Base-by-base conservation (phyloP, 768 basidiomycete species). In the Mrakia frigida region DNA sequence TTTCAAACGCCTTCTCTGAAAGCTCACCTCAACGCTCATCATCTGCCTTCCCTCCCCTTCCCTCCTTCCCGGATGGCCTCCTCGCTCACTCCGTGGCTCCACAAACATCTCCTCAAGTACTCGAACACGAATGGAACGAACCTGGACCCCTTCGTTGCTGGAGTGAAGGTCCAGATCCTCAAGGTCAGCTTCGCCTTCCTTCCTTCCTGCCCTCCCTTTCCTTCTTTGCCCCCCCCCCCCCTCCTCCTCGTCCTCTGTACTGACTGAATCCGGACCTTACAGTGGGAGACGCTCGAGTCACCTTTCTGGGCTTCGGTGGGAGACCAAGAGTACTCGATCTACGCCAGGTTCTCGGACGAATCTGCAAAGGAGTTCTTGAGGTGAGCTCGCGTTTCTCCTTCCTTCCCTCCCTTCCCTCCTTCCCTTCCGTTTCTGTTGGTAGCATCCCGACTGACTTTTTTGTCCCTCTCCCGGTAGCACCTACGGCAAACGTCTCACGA, bases 151-250 rank as follows among this genome's bases (percentile, higher is more conserved):
- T 56, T 11, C 9, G 28, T 56, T 11, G 56, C n/a, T 28, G 56
- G 56, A 13, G 25, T n/a, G 11, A 56, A 28, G 56, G 56, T 56
- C 7, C 56, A 56, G 56, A 56, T 56, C 56, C 25, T 56, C n/a
- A n/a, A 56, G 56, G 56, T 56, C 25, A 56, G 56, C n/a, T 56
- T 28, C 9, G 28, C n/a, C 25, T 7, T 28, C 18, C 52, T 9
- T n/a, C 82, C 56, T 80, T 82, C 69, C 83, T 85, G 71, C 86
- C 86, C 71, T 75, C 79, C 77, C 81, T 77, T 71, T n/a, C 82
- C 56, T 80, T 82, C 69, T 83, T 85, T 72, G 86, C 86, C 71
- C 74, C 79, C 77, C 81, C 77, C 70, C 79, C 74, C 23, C n/a
- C 5, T 56, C n/a, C n/a, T 25, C n/a, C 56, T n/a, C 18, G 6